phyloP scores from a whole-genome alignment of 106 monocot genomes.

The Hemerocallis citrina region DNA sequence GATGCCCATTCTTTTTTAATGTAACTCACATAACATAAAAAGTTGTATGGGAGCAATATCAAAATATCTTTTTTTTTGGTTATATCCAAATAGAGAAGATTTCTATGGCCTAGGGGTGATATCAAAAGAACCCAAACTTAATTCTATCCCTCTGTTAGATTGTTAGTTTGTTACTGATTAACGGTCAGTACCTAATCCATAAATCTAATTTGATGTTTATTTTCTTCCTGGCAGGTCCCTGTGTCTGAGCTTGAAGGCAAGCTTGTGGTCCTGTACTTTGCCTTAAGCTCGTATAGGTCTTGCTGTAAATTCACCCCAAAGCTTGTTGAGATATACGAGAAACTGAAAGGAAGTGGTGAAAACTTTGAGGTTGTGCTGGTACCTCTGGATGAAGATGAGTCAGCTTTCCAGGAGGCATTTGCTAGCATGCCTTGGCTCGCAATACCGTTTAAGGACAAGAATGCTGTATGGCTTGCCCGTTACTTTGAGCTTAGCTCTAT shows the following conservation, averaged over 20 bases:
- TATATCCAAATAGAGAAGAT: too few relatives aligned
- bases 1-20: too few relatives aligned
- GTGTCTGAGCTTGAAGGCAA: conserved; percentile 69
- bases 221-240: conserved; percentile 33
- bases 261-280: conserved; percentile 53
- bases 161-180: too few relatives aligned
- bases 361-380: conserved; percentile 60
- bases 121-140: too few relatives aligned
- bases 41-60: too few relatives aligned
- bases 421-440: conserved; percentile 63
- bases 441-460: conserved; percentile 57
- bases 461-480: conserved; percentile 26
- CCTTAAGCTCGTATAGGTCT: conserved; percentile 10
- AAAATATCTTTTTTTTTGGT: too few relatives aligned
- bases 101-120: too few relatives aligned
- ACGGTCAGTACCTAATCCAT: background rate
- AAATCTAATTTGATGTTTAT: background rate
- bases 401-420: conserved; percentile 19
- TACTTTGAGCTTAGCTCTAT: conserved; percentile 51
- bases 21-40: too few relatives aligned
- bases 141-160: background rate
- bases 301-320: conserved; percentile 31
- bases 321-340: conserved; percentile 36
- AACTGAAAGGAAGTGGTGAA: conserved; percentile 54
- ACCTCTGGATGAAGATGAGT: conserved; percentile 41